Percentiles rank a stretch among this genome's conserved stretches.
Conservation (phyloP, 1,284 basidiomycete species). For the Sporisorium sorghi region DNA sequence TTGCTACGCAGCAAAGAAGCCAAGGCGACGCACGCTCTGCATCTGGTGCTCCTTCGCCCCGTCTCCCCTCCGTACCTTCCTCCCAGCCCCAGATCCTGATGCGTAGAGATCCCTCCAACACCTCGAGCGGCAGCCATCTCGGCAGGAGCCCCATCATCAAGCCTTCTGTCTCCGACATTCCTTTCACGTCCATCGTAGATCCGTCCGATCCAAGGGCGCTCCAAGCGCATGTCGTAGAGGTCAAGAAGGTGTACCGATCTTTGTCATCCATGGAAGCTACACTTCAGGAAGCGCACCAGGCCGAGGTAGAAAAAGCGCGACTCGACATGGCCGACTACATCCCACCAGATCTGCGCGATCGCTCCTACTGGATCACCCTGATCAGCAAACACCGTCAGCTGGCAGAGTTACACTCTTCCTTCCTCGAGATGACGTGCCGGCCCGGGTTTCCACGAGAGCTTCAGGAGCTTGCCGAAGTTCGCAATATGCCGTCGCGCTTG, state of each 20-base stretch:
- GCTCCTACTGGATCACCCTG: conserved; percentile 53
- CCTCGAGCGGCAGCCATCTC: conserved; percentile 24
- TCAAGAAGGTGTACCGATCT: conserved; percentile 82
- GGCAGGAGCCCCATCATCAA: conserved; percentile 33
- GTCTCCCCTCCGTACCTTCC: conserved; percentile 13
- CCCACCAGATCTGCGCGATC: conserved; percentile 42
- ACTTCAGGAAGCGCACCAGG: conserved; percentile 73
- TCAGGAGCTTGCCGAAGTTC: conserved; percentile 87
- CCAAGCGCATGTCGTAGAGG: conserved; percentile 74
- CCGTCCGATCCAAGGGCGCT: conserved; percentile 27
- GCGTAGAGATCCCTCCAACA: conserved; percentile 29
- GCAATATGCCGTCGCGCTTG: conserved; percentile 91
- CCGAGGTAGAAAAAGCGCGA: conserved; percentile 20
- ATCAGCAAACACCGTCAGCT: conserved; percentile 73
- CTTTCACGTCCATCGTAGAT: conserved; percentile 27
- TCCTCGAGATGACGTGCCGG: conserved; percentile 85
- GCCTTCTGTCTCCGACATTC: conserved; percentile 24
- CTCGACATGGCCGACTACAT: conserved; percentile 28
- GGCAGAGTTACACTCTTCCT: conserved; percentile 86
- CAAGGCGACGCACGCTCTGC: conserved; percentile 27
- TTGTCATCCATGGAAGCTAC: conserved; percentile 80
- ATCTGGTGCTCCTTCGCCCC: conserved; percentile 20
- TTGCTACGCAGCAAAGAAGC: conserved; percentile 44
- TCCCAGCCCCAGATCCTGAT: conserved; percentile 36
- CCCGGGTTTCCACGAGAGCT: conserved; percentile 87